These are phyloP conservation scores for Anisodus acutangulus DNA, from an alignment of 257 asterid genomes.

Conservation along the genomic window DNA sequence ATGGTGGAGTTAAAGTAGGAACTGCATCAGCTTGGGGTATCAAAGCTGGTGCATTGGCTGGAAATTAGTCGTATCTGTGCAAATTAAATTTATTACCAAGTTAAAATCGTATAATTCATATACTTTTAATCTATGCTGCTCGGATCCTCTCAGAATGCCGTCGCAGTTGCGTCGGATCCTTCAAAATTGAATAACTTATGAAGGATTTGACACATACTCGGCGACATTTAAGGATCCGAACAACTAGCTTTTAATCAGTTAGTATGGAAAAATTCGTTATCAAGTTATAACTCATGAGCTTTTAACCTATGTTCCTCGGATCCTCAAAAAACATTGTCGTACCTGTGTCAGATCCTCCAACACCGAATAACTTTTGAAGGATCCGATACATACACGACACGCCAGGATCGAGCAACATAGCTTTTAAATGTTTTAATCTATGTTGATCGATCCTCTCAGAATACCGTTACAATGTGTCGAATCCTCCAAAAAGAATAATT, in stretches of 20 bases:
- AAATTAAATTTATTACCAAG: not conserved
- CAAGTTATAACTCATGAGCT: too few relatives aligned
- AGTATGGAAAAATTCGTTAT: too few relatives aligned
- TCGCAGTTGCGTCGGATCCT: too few relatives aligned
- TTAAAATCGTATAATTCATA: not conserved
- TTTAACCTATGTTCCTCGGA: too few relatives aligned
- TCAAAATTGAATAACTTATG: too few relatives aligned
- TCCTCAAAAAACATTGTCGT: not conserved
- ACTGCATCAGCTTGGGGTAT: constrained; percentile 37
- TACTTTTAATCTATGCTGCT: not conserved
- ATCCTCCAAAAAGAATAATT: not conserved
- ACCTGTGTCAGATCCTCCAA: not conserved
- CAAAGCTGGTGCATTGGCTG: constrained; percentile 37
- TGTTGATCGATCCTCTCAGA: not conserved
- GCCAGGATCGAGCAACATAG: not conserved
- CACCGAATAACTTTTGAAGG: not conserved
- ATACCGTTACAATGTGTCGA: too few relatives aligned
- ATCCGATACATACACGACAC: not conserved
- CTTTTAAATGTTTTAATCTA: too few relatives aligned
- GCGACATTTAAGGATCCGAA: too few relatives aligned
- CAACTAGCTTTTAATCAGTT: too few relatives aligned
- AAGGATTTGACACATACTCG: too few relatives aligned
- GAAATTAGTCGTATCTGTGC: constrained; percentile 31
- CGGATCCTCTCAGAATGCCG: not conserved
- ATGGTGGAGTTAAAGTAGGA: constrained; percentile 37